A percentile compares a stretch with the other conserved stretches of the same genome.
Evolutionary conservation across 768 basidiomycete genomes (phyloP).

Genomic region (Boletellus ananas): DNA sequence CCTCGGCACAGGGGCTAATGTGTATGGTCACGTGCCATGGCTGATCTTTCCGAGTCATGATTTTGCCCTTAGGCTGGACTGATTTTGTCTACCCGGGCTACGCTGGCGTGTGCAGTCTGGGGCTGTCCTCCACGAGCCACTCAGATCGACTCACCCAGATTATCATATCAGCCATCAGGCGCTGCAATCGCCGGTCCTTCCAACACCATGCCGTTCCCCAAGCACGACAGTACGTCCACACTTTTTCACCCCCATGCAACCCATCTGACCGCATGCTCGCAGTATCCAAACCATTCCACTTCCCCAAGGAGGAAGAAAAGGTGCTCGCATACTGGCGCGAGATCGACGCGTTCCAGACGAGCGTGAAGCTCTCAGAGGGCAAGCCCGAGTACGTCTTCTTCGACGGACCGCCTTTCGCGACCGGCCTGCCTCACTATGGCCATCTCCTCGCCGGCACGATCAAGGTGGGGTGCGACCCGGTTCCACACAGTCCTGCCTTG

Average conservation of each 20-base stretch:
- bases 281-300: slow-evolving; percentile 80
- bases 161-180: background rate
- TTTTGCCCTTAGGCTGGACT: background rate
- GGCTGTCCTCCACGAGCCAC: background rate
- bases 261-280: slow-evolving; percentile 8
- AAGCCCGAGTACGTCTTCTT: slow-evolving; percentile 91
- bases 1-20: no score
- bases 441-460: slow-evolving; percentile 91
- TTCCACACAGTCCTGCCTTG: background rate
- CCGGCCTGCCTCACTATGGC: slow-evolving; percentile 94
- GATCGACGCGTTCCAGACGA: slow-evolving; percentile 97
- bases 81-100: background rate
- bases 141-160: slow-evolving; percentile 15
- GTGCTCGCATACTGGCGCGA: slow-evolving; percentile 90
- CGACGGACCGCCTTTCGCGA: slow-evolving; percentile 97
- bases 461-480: slow-evolving; percentile 54
- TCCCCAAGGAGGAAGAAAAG: slow-evolving; percentile 85
- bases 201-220: slow-evolving; percentile 55
- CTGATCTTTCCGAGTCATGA: no score
- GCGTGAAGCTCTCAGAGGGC: slow-evolving; percentile 87
- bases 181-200: background rate
- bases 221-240: slow-evolving; percentile 64
- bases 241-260: background rate
- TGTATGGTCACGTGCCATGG: no score
- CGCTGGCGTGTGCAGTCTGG: no score